Base-by-base conservation (phyloP, 805 yeast genomes). In the Metschnikowia lunata region DNA sequence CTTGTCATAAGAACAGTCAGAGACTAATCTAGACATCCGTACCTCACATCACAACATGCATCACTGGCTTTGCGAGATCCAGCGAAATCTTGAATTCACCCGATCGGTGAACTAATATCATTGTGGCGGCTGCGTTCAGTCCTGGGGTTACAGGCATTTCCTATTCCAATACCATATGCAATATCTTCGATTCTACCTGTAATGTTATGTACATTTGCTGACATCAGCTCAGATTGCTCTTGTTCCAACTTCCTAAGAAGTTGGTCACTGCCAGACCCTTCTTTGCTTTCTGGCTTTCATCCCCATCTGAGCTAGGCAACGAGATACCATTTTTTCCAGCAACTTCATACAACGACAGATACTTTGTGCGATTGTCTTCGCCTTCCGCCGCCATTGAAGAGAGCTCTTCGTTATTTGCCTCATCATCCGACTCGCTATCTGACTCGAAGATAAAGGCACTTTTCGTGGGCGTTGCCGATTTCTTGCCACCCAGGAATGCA, bases 261-360 rank as follows among this genome's bases (percentile, higher is more conserved):
- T 50, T 53, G n/a, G 52, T 46, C 49, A 53, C 63, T 29, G 74
- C 71, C 51, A 62, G 72, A 18, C 63, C 67, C 40, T 56, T 60
- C 31, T 49, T 51, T 12, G 49, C 30, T 30, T 44, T 40, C 15
- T 26, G 36, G 48, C 51, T 44, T 11, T 46, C 50, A 9, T 52
- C 54, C 3, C 29, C 38, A 23, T 60, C 67, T 2, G 64, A 59
- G n/a, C 64, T 49, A 1, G 68, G 60, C 37, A 59, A 57, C 18
- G 56, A 46, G 35, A 67, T 64, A 6, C 74, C 72, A 46, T 60
- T 69, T 39, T 60, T 61, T 28, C 74, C 80, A 2, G 82, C 82
- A 23, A 78, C 79, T 48, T 74, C 78, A 42, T 75, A 71, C 37
- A 75, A 57, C 1, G 78, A 68, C 18, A 75, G 71, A 49, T 67